A percentile compares a stretch with the other conserved stretches of the same genome.
Evolutionary conservation across 805 yeast species (phyloP).

Genomic region (Starmerella tilneyi): DNA sequence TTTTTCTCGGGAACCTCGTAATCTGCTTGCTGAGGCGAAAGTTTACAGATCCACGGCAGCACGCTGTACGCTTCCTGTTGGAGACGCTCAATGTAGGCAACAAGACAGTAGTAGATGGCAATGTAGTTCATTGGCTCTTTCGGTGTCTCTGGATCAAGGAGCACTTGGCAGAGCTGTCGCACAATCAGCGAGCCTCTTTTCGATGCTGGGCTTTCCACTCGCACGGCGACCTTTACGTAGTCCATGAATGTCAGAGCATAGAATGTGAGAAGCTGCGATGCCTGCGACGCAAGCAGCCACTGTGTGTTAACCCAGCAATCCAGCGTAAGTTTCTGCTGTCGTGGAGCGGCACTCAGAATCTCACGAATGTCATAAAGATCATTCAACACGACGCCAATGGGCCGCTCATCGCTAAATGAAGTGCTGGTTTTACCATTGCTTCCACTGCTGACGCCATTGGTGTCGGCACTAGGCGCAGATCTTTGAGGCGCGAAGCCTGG

Average conservation of each 20-base stretch:
- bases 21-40: neutral
- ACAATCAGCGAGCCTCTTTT: conserved; percentile 18
- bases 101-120: conserved; percentile 22
- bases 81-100: conserved; percentile 9
- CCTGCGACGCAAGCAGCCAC: conserved; percentile 24
- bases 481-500: neutral
- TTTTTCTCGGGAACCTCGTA: neutral
- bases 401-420: neutral
- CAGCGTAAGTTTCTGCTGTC: conserved; percentile 15
- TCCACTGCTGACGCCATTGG: neutral
- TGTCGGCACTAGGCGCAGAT: neutral
- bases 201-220: conserved; percentile 2
- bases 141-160: neutral
- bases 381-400: conserved; percentile 18
- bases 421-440: neutral
- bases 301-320: conserved; percentile 30
- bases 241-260: conserved; percentile 25
- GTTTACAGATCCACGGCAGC: conserved; percentile 18
- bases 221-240: conserved; percentile 18
- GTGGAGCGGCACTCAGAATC: conserved; percentile 16
- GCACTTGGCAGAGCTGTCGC: conserved; percentile 16
- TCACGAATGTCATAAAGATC: conserved; percentile 25
- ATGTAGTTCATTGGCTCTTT: conserved; percentile 17
- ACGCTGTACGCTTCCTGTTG: conserved; percentile 2
- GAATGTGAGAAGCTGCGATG: conserved; percentile 21